Base-by-base conservation (phyloP, 208 protist genomes). In the Leishmania guyanensis region DNA sequence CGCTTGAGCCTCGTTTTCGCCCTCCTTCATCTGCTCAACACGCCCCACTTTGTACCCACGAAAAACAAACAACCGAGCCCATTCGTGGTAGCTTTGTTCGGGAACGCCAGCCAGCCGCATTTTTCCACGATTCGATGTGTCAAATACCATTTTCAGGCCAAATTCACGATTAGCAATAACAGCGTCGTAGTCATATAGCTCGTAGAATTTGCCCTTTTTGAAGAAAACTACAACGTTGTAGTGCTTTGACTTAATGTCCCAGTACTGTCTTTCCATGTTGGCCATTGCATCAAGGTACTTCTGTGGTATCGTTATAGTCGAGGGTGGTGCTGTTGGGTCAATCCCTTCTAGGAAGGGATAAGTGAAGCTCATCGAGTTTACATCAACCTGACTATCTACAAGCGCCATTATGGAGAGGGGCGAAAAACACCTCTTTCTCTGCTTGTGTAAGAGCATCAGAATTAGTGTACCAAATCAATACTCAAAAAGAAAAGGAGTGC, bases 131-230 rank as follows among this genome's bases (percentile, higher is more conserved):
- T 96, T 96, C 3, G 91, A 92, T 33, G 89, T 91, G 72, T 95
- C 90, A 77, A 97, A 90, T 9, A 98, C 95, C 81, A 99, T 90
- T 82, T 98, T 98, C 50, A 99, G 84, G n/a, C 97, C 97, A 83
- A 99, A 99, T 76, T 98, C 94, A 14, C 91, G 86, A 58, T 94
- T 89, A 1, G 89, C 97, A 68, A 99, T 96, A 10, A 97, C 94
- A 1, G 97, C 97, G 78, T 99, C 98, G 62, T 90, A 85, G 82
- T 99, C 98, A 81, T 99, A 99, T 2, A 99, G 84, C 79, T 99
- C 98, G 89, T 99, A 99, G 88, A 99, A 99, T 73, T 97, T 98
- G 33, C 97, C 98, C 85, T 99, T 99, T 82, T 99, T 99, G 85
- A 99, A 99, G 62, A 99, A 98, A 29, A 99, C 86, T 16, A 99